phyloP scores from a whole-genome alignment of 192 early-diverging fungal genomes.

The Phycomyces blakesleeanus region DNA sequence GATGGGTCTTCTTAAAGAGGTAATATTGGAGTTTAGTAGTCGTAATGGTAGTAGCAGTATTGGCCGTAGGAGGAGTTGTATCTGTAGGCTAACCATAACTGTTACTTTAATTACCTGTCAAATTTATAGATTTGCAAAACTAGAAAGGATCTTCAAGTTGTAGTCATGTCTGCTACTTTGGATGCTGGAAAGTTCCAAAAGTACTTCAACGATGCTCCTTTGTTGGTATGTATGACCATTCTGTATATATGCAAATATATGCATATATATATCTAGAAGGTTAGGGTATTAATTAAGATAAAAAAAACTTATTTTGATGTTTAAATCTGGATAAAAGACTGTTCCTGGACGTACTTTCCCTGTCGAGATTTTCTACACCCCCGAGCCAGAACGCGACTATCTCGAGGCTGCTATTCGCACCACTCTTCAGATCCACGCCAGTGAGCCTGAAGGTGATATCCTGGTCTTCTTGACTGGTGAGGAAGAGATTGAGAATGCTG shows the following conservation, averaged over 20 bases:
- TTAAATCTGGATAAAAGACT: constrained; percentile 43
- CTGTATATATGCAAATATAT: no score
- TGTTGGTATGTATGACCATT: constrained; percentile 56
- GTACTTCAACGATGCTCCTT: constrained; percentile 94
- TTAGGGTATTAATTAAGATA: no score
- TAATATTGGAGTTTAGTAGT: constrained; percentile 32
- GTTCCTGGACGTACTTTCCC: constrained; percentile 98
- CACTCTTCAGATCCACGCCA: constrained; percentile 89
- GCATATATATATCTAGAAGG: no score
- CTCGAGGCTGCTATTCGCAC: constrained; percentile 95
- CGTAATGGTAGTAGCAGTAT: no score
- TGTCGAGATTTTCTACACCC: constrained; percentile 96
- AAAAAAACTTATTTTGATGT: no score
- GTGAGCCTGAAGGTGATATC: constrained; percentile 94
- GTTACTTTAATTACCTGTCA: no score
- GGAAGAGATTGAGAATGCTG: constrained; percentile 98
- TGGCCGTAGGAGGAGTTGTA: no score
- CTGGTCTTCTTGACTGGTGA: constrained; percentile 97
- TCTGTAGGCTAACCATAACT: no score
- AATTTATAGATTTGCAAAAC: constrained; percentile 54
- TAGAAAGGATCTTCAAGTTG: constrained; percentile 82
- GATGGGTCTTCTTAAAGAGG: constrained; percentile 96
- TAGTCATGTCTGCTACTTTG: constrained; percentile 97
- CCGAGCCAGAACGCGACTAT: constrained; percentile 96
- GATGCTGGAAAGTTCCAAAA: constrained; percentile 99